These are phyloP conservation scores for Blastobotrys petasosporus DNA, from an alignment of 1,139 yeast genomes.

Conservation along the genomic window DNA sequence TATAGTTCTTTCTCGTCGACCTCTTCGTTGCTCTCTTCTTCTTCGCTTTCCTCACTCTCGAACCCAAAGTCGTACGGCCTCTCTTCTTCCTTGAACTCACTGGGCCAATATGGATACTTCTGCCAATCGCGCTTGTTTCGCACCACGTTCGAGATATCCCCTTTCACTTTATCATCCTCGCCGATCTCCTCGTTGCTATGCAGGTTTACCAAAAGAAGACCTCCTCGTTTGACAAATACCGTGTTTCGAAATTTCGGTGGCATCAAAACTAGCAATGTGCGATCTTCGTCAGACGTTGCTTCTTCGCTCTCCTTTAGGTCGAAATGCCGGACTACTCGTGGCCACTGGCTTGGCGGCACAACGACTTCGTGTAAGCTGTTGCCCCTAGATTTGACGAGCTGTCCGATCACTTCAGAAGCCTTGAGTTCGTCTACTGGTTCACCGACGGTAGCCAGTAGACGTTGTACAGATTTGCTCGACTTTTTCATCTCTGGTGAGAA, in stretches of 20 bases:
- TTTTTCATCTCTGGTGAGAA: too few species aligned
- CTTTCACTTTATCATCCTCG: conserved; percentile 25
- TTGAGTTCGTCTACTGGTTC: conserved; percentile 30
- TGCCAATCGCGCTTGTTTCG: conserved; percentile 34
- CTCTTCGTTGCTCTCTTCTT: conserved; percentile 22
- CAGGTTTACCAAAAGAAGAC: conserved; percentile 31
- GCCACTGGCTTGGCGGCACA: conserved; percentile 24
- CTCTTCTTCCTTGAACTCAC: conserved; percentile 26
- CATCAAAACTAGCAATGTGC: conserved; percentile 29
- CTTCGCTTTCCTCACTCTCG: conserved; percentile 8
- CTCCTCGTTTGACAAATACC: conserved; percentile 36
- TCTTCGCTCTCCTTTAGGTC: conserved; percentile 1
- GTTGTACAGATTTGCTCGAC: conserved; percentile 21
- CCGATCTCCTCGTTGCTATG: conserved; percentile 21
- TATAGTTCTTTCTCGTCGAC: conserved; percentile 12
- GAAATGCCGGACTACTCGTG: conserved; percentile 15
- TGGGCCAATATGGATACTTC: conserved; percentile 35
- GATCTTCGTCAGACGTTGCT: conserved; percentile 12
- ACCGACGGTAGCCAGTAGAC: conserved; percentile 25
- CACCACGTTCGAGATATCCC: conserved; percentile 35
- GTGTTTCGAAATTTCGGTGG: conserved; percentile 36
- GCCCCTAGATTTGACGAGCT: conserved; percentile 31
- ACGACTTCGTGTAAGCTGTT: conserved; percentile 31
- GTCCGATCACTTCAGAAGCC: conserved; percentile 29
- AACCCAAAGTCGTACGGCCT: conserved; percentile 7